Evolutionary conservation across 257 asterid genomes (phyloP).

Genomic region (Petunia secreta): DNA sequence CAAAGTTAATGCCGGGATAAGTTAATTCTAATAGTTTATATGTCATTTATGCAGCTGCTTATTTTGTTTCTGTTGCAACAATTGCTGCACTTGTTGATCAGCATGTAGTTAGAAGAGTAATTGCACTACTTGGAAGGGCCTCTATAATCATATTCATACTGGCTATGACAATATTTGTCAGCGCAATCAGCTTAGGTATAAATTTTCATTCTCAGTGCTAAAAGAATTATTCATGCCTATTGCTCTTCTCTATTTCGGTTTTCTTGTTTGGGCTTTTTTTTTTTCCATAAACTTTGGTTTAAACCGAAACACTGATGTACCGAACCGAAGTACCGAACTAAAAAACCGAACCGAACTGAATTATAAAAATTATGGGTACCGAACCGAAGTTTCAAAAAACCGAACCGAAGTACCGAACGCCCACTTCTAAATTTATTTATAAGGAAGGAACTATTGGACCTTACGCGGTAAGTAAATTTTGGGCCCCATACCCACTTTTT

Average conservation of each 20-base stretch:
- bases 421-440: no score
- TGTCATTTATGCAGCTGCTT: slow-evolving; percentile 34
- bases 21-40: not conserved
- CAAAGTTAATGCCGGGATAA: no score
- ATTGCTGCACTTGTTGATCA: slow-evolving; percentile 47
- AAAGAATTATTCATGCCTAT: not conserved
- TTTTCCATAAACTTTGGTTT: no score
- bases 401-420: no score
- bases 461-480: no score
- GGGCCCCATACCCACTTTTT: no score
- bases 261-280: not conserved
- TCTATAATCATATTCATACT: slow-evolving; percentile 46
- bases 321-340: no score
- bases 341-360: no score
- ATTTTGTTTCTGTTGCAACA: slow-evolving; percentile 41
- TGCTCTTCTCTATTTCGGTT: not conserved
- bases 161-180: slow-evolving; percentile 42
- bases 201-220: not conserved
- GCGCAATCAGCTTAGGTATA: slow-evolving; percentile 49
- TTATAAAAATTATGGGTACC: no score
- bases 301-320: no score
- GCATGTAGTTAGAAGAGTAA: slow-evolving; percentile 39
- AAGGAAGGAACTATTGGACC: no score
- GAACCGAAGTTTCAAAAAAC: no score
- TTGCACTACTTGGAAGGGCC: slow-evolving; percentile 43